Percentiles rank a stretch among this genome's conserved stretches.
Evolutionary conservation across 1,284 basidiomycete genomes (phyloP).

Genomic region (Xerocomus cyaneibrunnescens): DNA sequence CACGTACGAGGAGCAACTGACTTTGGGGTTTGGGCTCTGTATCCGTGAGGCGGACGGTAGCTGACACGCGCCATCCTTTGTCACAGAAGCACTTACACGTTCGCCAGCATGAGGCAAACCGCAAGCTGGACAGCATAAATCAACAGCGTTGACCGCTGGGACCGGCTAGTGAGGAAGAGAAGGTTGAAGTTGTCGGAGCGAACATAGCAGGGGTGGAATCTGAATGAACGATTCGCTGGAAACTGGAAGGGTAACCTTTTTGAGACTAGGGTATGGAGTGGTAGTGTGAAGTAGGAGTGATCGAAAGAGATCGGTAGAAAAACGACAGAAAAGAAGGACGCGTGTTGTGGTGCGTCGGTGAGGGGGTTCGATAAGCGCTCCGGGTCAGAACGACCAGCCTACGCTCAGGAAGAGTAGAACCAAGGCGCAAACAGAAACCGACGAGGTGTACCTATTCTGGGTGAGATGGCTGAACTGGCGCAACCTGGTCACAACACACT

Average conservation of each 20-base stretch:
- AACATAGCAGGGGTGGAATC: slow-evolving; percentile 39
- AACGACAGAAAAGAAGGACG: too few relatives aligned
- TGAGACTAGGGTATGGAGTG: slow-evolving; percentile 33
- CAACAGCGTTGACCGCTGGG: slow-evolving; percentile 45
- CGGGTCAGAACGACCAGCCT: slow-evolving; percentile 33
- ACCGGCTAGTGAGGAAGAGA: slow-evolving; percentile 46
- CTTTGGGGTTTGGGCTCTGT: too few relatives aligned
- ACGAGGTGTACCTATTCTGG: slow-evolving; percentile 11
- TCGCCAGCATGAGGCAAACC: not conserved
- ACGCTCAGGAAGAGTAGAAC: slow-evolving; percentile 33
- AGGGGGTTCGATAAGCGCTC: slow-evolving; percentile 37
- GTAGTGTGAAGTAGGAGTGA: too few relatives aligned
- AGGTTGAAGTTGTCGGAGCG: slow-evolving; percentile 45
- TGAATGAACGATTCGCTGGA: slow-evolving; percentile 18
- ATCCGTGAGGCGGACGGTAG: not conserved
- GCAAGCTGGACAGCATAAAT: not conserved
- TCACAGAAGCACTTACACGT: slow-evolving; percentile 1
- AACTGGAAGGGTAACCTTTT: slow-evolving; percentile 24
- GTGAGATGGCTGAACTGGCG: slow-evolving; percentile 12
- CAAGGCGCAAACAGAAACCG: slow-evolving; percentile 37
- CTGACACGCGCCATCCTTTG: too few relatives aligned
- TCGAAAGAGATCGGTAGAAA: slow-evolving; percentile 30
- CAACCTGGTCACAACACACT: too few relatives aligned
- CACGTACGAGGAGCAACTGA: too few relatives aligned
- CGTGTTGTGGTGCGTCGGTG: slow-evolving; percentile 41